Evolutionary conservation across 768 basidiomycete species (phyloP), one percentile per base, ranked within the genome.

Genomic region (Rossbeevera mucosa): DNA sequence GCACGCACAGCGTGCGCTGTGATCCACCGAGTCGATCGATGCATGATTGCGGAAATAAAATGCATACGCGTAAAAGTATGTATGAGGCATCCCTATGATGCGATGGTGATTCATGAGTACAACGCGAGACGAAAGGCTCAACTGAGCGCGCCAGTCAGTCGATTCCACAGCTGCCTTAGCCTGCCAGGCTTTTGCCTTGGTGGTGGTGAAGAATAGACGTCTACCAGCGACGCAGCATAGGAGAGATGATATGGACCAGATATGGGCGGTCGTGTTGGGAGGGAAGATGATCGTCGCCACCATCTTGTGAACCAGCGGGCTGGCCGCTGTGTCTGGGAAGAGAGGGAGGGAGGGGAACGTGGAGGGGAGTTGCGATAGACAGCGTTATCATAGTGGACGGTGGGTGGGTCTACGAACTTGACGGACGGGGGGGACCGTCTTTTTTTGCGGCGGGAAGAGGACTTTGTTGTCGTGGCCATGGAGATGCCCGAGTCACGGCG

Each of bases 321-420:
- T 28, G 59, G 44, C 4, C 38, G 54, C 16, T 16, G 53, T 12
- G 46, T 42, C 16, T 44, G 47, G 2, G 66, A 55, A 25, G 57
- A 45, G 14, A 56, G 52, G 1, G 59, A 55, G 24, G 56, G 33
- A n/a, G 58, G 52, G 1, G 59, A 58, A 30, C 44, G 59, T 2
- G 36, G 57, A 8, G 63, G 53, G 12, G 49, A 9, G 49, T 56
- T 48, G 18, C 33, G 29, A 51, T 60, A 60, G 9, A 55, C 16
- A 22, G 40, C 52, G 30, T 63, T 33, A 7, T 57, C 55, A 51
- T 83, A 82, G 61, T 84, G 78, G 8, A 86, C 73, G 2, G 77
- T 84, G 14, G 85, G 85, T 48, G 74, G 72, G 52, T 85, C 83
- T 25, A 82, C 81, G 55, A 88, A 88, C 58, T 85, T 88, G 46